Conservation (phyloP, 805 yeast genomes). For the Myxozyma mucilagina region DNA sequence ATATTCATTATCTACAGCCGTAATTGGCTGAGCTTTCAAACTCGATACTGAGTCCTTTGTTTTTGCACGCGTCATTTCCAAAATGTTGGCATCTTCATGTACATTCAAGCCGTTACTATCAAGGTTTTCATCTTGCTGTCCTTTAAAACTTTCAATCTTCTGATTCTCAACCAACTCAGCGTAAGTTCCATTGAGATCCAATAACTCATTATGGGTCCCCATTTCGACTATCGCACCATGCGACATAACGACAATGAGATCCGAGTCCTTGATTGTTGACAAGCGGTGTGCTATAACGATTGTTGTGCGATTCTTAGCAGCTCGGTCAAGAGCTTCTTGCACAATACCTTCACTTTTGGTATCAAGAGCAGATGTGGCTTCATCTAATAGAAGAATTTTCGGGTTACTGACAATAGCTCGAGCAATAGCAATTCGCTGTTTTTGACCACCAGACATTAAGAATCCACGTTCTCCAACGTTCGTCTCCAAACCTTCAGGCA, state of each 20-base stretch:
- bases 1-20: background rate
- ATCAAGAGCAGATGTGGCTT: constrained; percentile 68
- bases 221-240: constrained; percentile 49
- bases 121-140: background rate
- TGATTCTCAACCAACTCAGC: constrained; percentile 42
- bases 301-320: constrained; percentile 44
- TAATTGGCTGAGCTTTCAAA: background rate
- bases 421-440: constrained; percentile 65
- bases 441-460: constrained; percentile 68
- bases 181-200: constrained; percentile 33
- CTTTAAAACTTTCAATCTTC: constrained; percentile 29
- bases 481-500: constrained; percentile 56
- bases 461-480: constrained; percentile 57
- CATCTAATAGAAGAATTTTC: constrained; percentile 57
- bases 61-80: constrained; percentile 17
- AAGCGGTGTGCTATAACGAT: constrained; percentile 55
- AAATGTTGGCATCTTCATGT: constrained; percentile 18
- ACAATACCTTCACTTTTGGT: constrained; percentile 62
- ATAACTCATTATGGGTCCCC: constrained; percentile 41
- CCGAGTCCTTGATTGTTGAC: constrained; percentile 53
- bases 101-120: background rate
- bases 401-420: constrained; percentile 60
- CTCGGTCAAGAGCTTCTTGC: constrained; percentile 49
- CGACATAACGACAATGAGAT: constrained; percentile 48
- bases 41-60: constrained; percentile 18